These are phyloP conservation scores for Penicillium verrucosum DNA, from an alignment of 2,329 filamentous ascomycete species.

Conservation along the genomic window DNA sequence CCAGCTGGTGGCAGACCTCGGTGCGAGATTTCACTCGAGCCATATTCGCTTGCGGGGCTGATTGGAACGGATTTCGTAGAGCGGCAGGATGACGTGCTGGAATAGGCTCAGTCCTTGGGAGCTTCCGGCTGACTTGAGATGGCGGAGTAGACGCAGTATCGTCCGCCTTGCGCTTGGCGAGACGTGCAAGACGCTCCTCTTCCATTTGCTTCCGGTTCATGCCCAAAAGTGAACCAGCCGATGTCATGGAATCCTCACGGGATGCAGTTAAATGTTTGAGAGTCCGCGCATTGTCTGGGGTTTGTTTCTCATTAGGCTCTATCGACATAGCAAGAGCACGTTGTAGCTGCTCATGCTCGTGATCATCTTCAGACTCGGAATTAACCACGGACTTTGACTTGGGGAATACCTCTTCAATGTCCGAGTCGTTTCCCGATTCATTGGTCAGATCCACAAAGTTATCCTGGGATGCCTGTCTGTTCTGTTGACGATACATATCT, in stretches of 20 bases:
- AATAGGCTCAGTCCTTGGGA: conserved; percentile 13
- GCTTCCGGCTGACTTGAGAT: conserved; percentile 24
- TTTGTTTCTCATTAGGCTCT: conserved; percentile 13
- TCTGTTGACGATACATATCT: conserved; percentile 5
- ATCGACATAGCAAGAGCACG: conserved; percentile 36
- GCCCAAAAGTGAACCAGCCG: conserved; percentile 40
- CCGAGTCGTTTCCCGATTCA: conserved; percentile 30
- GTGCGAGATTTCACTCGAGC: not conserved
- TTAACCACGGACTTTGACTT: conserved; percentile 30
- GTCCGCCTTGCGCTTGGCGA: conserved; percentile 57
- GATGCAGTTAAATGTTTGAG: not conserved
- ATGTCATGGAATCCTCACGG: not conserved
- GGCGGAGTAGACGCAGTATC: conserved; percentile 34
- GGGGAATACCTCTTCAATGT: conserved; percentile 22
- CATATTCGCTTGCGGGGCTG: not conserved
- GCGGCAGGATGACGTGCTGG: not conserved
- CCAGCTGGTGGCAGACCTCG: not conserved
- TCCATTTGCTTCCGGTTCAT: conserved; percentile 83
- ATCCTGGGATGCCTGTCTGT: not conserved
- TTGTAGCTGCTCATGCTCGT: conserved; percentile 37
- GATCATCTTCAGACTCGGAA: conserved; percentile 24
- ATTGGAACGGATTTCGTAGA: not conserved
- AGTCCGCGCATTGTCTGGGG: not conserved
- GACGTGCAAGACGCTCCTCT: conserved; percentile 70
- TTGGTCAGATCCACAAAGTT: conserved; percentile 35